A percentile compares a stretch with the other conserved stretches of the same genome.
phyloP scores from a whole-genome alignment of 495 filamentous ascomycete species.

The Extremus antarcticus region DNA sequence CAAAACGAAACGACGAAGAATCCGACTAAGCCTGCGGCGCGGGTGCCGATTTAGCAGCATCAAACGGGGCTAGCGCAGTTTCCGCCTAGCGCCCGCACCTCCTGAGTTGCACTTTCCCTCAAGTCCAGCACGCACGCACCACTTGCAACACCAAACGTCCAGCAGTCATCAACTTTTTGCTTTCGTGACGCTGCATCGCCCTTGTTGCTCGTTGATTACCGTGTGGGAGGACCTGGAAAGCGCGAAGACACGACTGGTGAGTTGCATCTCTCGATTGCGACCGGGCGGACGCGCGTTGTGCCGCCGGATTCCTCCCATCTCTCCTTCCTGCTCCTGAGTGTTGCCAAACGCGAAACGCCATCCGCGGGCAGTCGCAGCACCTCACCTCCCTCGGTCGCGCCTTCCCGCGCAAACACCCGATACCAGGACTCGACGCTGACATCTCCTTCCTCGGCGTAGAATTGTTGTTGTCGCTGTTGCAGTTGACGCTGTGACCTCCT shows the following conservation, averaged over 20 bases:
- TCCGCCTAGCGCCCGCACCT: not conserved
- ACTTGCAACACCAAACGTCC: not conserved
- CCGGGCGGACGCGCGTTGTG: not conserved
- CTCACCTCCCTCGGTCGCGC: not conserved
- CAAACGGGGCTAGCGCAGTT: not conserved
- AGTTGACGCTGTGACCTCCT: constrained; percentile 20
- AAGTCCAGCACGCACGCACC: not conserved
- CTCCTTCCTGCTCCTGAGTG: constrained; percentile 4
- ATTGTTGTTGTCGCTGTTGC: not conserved
- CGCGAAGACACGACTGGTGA: not conserved
- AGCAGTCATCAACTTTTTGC: not conserved
- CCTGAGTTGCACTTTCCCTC: not conserved
- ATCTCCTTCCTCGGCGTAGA: not conserved
- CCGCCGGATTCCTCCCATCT: constrained; percentile 1
- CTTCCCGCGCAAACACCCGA: not conserved
- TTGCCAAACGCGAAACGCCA: constrained; percentile 8
- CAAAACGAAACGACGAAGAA: not conserved
- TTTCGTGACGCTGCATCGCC: not conserved
- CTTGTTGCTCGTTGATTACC: not conserved
- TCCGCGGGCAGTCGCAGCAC: constrained; percentile 12
- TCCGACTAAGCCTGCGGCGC: not conserved
- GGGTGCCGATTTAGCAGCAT: not conserved
- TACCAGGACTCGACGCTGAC: not conserved
- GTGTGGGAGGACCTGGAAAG: not conserved
- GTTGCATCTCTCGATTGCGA: not conserved